Evolutionary conservation across 129 eudicot species (phyloP), one percentile per base, ranked within the genome.

Genomic region (Calendula officinalis): DNA sequence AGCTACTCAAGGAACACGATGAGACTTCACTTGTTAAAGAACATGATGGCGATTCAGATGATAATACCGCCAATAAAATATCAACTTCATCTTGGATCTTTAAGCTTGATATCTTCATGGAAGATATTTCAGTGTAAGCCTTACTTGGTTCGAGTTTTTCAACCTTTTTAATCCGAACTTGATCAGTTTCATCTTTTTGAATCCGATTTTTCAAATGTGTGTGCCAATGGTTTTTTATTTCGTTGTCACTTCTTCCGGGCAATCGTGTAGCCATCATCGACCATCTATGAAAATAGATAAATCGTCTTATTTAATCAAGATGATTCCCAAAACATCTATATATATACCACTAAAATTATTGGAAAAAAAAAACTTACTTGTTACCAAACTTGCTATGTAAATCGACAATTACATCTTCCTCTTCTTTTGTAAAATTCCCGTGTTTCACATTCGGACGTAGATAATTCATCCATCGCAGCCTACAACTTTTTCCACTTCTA

Each of bases 181-280:
- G 9, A 5, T 22, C 41, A 15, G 45, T 17, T 68, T 10, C 7
- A 62, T 40, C 57, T 49, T 56, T 61, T 12, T 14, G 33, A 44
- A 34, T 7, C 9, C 64, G 75, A 15, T 56, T 73, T 69, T 75
- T 80, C 49, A 80, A 39, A 51, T 72, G 78, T 1, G 69, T 48
- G 58, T 76, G 78, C 81, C 78, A 80, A 43, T 72, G 58, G 27
- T 80, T 80, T 14, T 80, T 80, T 3, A 80, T 71, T 56, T 76
- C 85, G 22, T 80, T 80, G 39, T 80, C 85, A 7, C 76, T 80
- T 57, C 85, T 63, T 49, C 81, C 85, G 0, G 81, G 81, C 70
- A 80, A 68, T 42, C 36, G 41, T 71, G 64, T 39, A 32, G 85
- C 85, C 62, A 80, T 80, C 34, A 56, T 47, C 7, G 85, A 76